phyloP scores from a whole-genome alignment of 1,284 basidiomycete genomes.

The Cutaneotrichosporon cutaneum region DNA sequence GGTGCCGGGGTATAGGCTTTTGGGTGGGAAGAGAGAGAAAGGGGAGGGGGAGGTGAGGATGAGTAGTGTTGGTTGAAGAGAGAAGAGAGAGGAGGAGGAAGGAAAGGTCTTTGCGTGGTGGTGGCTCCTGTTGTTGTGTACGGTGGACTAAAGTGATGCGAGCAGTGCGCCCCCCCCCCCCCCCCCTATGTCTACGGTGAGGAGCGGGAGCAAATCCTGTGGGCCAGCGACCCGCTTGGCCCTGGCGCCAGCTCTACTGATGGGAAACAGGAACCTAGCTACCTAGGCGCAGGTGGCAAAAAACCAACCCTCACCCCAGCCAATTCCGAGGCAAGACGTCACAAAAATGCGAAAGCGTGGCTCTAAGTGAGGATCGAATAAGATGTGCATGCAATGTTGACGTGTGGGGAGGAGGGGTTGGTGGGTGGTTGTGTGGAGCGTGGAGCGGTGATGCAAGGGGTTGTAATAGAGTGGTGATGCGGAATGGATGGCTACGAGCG shows the following conservation, averaged over 20 bases:
- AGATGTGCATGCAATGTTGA: not conserved
- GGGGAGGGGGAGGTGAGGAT: not conserved
- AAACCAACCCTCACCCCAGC: not conserved
- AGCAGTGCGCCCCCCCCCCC: too few relatives aligned
- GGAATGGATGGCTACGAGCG: constrained; percentile 1
- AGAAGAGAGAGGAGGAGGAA: not conserved
- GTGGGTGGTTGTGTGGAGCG: not conserved
- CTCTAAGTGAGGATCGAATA: constrained; percentile 1
- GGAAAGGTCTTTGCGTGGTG: not conserved
- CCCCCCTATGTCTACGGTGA: too few relatives aligned
- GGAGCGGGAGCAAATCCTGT: too few relatives aligned
- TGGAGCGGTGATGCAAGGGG: not conserved
- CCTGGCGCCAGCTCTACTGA: too few relatives aligned
- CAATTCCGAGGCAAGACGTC: not conserved
- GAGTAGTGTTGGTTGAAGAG: not conserved
- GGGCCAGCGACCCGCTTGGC: too few relatives aligned
- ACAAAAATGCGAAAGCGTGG: constrained; percentile 1
- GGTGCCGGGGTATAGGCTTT: constrained; percentile 10
- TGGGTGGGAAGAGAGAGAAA: not conserved
- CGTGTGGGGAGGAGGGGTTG: not conserved
- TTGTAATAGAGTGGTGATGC: not conserved
- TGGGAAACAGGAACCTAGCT: too few relatives aligned
- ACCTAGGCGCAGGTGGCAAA: too few relatives aligned
- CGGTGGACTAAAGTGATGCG: too few relatives aligned
- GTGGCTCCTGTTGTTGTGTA: not conserved